These are phyloP conservation scores for Ilyonectria sp. DNA, from an alignment of 2,329 filamentous ascomycete species.

Conservation along the genomic window DNA sequence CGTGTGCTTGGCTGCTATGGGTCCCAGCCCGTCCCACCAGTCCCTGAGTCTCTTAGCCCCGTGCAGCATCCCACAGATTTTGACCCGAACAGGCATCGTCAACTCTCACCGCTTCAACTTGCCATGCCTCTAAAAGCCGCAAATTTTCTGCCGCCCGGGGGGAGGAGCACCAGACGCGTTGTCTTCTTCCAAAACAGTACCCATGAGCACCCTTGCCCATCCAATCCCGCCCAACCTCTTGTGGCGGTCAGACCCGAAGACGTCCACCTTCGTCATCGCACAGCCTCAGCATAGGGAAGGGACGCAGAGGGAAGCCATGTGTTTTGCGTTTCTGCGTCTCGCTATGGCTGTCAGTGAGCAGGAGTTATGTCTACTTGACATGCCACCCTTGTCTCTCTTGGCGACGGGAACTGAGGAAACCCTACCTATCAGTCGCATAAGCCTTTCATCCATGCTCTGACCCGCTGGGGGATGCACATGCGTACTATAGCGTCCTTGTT, in stretches of 20 bases:
- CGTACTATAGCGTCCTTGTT: neutral
- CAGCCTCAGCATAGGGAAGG: conserved; percentile 9
- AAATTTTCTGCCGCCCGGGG: conserved; percentile 40
- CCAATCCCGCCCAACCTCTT: conserved; percentile 32
- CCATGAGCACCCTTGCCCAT: conserved; percentile 30
- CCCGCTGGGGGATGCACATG: neutral
- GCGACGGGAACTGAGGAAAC: conserved; percentile 3
- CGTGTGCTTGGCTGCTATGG: conserved; percentile 13
- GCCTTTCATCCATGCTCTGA: conserved; percentile 2
- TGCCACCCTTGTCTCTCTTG: conserved; percentile 11
- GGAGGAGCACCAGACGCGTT: conserved; percentile 36
- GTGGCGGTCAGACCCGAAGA: conserved; percentile 49
- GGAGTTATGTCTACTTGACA: neutral
- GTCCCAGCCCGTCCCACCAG: conserved; percentile 36
- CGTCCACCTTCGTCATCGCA: conserved; percentile 39
- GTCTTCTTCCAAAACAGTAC: conserved; percentile 29
- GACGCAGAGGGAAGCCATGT: neutral
- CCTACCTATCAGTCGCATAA: conserved; percentile 6
- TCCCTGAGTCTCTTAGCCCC: conserved; percentile 41
- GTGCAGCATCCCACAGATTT: conserved; percentile 43
- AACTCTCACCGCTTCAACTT: conserved; percentile 47
- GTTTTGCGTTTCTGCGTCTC: conserved; percentile 12
- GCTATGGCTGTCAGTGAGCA: neutral
- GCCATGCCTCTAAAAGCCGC: conserved; percentile 44
- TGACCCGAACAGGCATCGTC: conserved; percentile 47